Evolutionary conservation across 208 protist species (phyloP), one percentile per base, ranked within the genome.

Genomic region (Crithidia acanthocephali): DNA sequence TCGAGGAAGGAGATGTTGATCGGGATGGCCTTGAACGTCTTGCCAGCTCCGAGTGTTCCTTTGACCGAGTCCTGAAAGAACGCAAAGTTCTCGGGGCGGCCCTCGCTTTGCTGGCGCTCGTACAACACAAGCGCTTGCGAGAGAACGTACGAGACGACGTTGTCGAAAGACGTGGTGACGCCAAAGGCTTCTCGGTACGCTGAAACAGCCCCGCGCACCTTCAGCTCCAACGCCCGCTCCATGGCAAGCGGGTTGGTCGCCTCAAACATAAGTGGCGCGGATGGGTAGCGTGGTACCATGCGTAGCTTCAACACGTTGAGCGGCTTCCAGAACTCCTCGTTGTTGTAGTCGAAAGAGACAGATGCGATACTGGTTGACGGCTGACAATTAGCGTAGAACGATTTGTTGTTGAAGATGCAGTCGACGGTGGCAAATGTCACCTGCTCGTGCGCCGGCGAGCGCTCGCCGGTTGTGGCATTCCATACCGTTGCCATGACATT

Each of bases 21-120:
- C 5, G 95, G 95, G 37, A 97, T 85, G 27, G 85, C 95, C 51
- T 92, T 97, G 80, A 97, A 98, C 0, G 92, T 97, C 66, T 92
- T 94, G 8, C 93, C 93, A 18, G 79, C 76, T 25, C 90, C 90
- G n/a, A 98, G 71, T 4, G 81, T 68, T 9, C 88, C 88, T 48
- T 96, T 96, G 32, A 98, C 86, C 32, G 83, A 91, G 23, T 84
- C 62, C 27, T 97, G 81, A 68, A 98, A 98, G n/a, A 95, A 53
- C 8, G 68, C 76, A 57, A 91, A 77, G 72, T 85, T 76, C 77
- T 74, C 60, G 55, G 76, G 28, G 16, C 27, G 50, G 20, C 81
- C 80, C 40, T 80, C 80, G 25, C 76, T 61, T 37, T 84, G 79
- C 64, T 97, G 81, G 42, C 64, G 67, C 65, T 98, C 95, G 70